Evolutionary conservation across 768 basidiomycete genomes (phyloP), one percentile per base, ranked within the genome.

Genomic region (Tubosaeta brunneosetosa): DNA sequence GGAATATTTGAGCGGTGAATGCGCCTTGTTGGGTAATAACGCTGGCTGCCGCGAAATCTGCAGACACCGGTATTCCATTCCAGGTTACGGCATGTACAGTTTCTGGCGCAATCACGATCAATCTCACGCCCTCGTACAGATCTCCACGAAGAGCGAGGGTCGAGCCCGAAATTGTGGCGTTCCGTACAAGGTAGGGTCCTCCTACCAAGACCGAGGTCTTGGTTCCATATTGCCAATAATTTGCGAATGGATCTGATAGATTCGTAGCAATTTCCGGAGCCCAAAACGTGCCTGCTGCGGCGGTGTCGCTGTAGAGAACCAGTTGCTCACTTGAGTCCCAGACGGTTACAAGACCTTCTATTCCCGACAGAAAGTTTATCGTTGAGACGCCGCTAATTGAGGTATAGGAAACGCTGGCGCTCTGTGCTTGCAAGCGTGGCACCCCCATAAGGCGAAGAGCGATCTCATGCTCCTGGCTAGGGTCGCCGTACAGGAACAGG

Each of bases 181-280:
- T 77, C 26, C 84, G 81, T 6, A 85, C 82, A 31, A 86, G 76
- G 57, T 85, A 80, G 0, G 84, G 84, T 0, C 84, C 84, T 19
- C 80, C 80, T 25, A 86, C 75, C 1, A 93, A 72, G 25, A 87
- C 73, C 11, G 85, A 81, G 4, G 75, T 65, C 59, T 91, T 90
- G 22, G 85, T 83, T 26, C 90, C 89, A 47, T 88, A 71, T 48
- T 81, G 75, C 84, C 85, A 91, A 74, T 75, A 91, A 58, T 79
- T 81, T 38, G 71, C 72, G 50, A 85, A 74, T 12, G 76, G 72
- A 27, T 75, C 69, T 4, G 62, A 66, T 17, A 54, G 38, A 6
- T 63, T 56, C 1, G 71, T 68, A 6, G 83, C 67, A 40, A 91
- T 73, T 16, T 80, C 76, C 2, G 91, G 91, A 5, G 85, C 75